Base-by-base conservation (phyloP, 2,329 filamentous ascomycete genomes). In the Phialemonium atrogriseum region DNA sequence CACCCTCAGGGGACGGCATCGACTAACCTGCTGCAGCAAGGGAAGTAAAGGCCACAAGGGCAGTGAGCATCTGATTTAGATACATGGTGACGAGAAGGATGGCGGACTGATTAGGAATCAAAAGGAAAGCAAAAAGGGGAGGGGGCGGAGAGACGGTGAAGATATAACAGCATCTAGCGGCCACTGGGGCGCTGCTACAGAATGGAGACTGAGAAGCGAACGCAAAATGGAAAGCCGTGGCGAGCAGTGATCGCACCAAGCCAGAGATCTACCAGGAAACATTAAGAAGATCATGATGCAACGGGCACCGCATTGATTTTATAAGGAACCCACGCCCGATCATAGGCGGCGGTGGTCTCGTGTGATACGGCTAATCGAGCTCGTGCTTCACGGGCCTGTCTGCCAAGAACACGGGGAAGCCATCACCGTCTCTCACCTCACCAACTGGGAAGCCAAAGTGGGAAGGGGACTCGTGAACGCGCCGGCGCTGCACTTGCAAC, bases 1-100 rank as follows among this genome's bases (percentile, higher is more conserved):
- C 14, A 5, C 23, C 7, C 5, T 10, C 19, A 10, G 14, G 15
- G n/a, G 3, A 18, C 5, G n/a, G n/a, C 8, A 15, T 9, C 18
- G n/a, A 35, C 48, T 26, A 39, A 54, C 50, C 52, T 31, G 49
- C 46, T 31, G 40, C 37, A 16, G 37, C 52, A 14, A 55, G 24
- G 13, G 47, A 51, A 29, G 35, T 34, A 26, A 54, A 34, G 39
- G 47, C 50, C 29, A 38, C 39, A 18, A 56, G 43, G 40, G 47
- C 50, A 33, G 47, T 33, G 12, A 55, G 23, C n/a, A 46, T 24
- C 21, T 39, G 36, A 24, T 33, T 39, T 35, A 47, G 40, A 34
- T 45, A 37, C 52, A 54, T 54, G n/a, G 19, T 41, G 39, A 30
- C 8, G 24, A 6, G n/a, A n/a, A n/a, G n/a, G n/a, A n/a, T n/a